Evolutionary conservation across 2,329 filamentous ascomycete genomes (phyloP).

Genomic region (Xylariaceae sp.): DNA sequence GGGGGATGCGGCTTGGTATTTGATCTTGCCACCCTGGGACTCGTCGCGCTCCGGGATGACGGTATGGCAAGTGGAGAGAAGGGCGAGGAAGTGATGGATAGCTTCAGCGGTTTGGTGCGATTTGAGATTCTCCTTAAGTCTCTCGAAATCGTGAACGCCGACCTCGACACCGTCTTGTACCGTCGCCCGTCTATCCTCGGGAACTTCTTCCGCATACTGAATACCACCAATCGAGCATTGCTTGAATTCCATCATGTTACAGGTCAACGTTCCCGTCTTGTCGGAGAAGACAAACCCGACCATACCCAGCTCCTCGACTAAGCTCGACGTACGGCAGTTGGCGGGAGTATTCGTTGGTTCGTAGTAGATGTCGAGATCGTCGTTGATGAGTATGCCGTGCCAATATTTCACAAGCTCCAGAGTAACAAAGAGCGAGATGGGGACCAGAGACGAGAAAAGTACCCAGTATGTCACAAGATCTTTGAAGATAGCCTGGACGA

Average conservation of each 20-base stretch:
- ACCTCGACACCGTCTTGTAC: constrained; percentile 71
- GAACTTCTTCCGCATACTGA: constrained; percentile 87
- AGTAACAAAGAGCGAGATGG: constrained; percentile 96
- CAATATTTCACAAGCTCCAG: constrained; percentile 98
- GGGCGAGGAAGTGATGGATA: constrained; percentile 75
- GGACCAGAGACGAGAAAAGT: constrained; percentile 90
- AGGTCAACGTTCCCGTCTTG: constrained; percentile 96
- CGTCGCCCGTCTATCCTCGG: constrained; percentile 80
- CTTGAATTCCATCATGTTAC: constrained; percentile 98
- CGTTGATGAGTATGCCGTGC: constrained; percentile 95
- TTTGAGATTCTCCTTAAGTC: constrained; percentile 63
- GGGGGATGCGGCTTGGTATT: constrained; percentile 95
- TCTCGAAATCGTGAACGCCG: constrained; percentile 80
- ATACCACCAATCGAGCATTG: constrained; percentile 90
- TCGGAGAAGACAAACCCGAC: constrained; percentile 99
- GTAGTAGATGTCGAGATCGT: constrained; percentile 96
- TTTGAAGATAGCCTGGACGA: constrained; percentile 78
- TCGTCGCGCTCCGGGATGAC: constrained; percentile 89
- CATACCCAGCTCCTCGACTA: constrained; percentile 96
- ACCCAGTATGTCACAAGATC: constrained; percentile 99
- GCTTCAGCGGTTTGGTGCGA: constrained; percentile 45
- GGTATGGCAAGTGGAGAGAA: constrained; percentile 89
- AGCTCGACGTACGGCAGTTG: constrained; percentile 89
- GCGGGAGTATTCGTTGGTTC: constrained; percentile 92
- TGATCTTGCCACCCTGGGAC: constrained; percentile 74